Base-by-base conservation (phyloP, 169 alveolate genomes). In the Plasmodium reichenowi region DNA sequence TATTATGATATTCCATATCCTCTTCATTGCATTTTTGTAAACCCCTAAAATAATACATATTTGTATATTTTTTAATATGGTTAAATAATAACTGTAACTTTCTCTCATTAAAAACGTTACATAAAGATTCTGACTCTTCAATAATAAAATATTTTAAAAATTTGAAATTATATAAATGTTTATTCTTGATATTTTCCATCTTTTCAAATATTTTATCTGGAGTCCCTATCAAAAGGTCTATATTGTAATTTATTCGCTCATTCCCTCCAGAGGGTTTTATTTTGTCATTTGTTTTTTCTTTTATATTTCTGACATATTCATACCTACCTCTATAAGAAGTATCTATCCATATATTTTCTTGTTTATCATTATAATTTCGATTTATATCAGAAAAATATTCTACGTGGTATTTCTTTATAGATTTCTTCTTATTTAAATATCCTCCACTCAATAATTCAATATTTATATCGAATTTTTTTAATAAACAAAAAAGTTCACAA, bases 151-250 rank as follows among this genome's bases (percentile, higher is more conserved):
- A 85, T 63, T 85, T 85, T 71, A 85, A 85, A 71, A 85, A 85
- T 63, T 85, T 85, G 45, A 85, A 85, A 85, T 85, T 85, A 54
- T 85, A 85, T 56, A 85, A 85, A 85, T 85, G 92, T 54, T 85
- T 85, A 71, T 85, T 85, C 63, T 71, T 85, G 13, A 26, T 58
- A 71, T 85, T 85, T 29, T 85, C 92, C 59, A 85, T 29, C 62
- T 85, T 85, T 71, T 85, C 92, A 64, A 85, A 85, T 71, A 85
- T 71, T 72, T 85, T 85, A 85, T 85, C 92, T 3, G 92, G 92
- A 7, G 92, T 85, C 2, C 92, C 92, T 59, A 85, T 52, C 62
- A 85, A 20, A 38, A 85, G 58, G 29, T 85, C 92, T n/a, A 85
- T 47, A 26, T 85, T 85, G 48, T 85, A 72, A 32, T 85, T 85